phyloP scores from a whole-genome alignment of 441 rosid genomes.

The Dalechampia spathulata region DNA sequence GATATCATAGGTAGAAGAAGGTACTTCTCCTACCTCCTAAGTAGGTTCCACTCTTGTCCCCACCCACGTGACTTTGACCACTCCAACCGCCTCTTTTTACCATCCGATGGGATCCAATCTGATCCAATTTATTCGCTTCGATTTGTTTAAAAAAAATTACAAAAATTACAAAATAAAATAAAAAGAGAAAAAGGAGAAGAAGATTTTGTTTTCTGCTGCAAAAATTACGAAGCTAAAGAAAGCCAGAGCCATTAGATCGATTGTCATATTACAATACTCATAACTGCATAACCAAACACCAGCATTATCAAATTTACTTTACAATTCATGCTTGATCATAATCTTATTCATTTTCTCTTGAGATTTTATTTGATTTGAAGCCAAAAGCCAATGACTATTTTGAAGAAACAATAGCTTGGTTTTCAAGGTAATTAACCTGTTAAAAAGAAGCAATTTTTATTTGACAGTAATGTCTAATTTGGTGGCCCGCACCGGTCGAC shows the following conservation, averaged over 20 bases:
- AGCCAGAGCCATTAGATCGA: slow-evolving; percentile 28
- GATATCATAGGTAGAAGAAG: no score
- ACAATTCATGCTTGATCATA: slow-evolving; percentile 29
- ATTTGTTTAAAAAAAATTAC: neutral
- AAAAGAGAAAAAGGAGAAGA: no score
- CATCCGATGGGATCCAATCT: slow-evolving; percentile 58
- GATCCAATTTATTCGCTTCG: slow-evolving; percentile 55
- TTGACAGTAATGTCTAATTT: slow-evolving; percentile 57
- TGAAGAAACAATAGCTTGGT: slow-evolving; percentile 3
- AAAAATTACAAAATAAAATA: neutral
- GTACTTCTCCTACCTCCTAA: no score
- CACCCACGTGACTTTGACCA: slow-evolving; percentile 49
- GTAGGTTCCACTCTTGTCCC: slow-evolving; percentile 9
- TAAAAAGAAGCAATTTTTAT: neutral
- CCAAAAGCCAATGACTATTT: slow-evolving; percentile 7
- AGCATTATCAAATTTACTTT: slow-evolving; percentile 21
- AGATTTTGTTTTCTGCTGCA: no score
- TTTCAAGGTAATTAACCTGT: neutral
- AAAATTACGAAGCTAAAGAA: neutral
- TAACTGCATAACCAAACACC: slow-evolving; percentile 24
- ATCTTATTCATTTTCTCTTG: no score
- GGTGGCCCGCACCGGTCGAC: slow-evolving; percentile 99
- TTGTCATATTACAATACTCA: slow-evolving; percentile 20
- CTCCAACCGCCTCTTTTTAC: slow-evolving; percentile 7
- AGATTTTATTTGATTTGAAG: neutral